Evolutionary conservation across 2,329 filamentous ascomycete genomes (phyloP).

Genomic region (Helotiales sp.): DNA sequence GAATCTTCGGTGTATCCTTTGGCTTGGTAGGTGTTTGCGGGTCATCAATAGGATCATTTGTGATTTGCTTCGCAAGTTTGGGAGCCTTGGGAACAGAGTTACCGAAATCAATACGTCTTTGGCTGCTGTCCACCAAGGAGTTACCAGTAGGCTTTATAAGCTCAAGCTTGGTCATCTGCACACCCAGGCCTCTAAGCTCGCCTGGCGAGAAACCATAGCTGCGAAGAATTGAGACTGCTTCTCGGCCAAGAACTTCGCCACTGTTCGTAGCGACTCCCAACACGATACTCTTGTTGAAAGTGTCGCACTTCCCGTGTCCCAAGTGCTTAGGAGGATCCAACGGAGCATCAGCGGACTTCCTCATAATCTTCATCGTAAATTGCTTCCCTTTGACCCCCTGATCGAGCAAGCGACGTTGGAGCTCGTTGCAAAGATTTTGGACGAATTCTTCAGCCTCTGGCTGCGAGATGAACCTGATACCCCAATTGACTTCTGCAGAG

Average conservation of each 20-base stretch:
- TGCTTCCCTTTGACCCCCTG: conserved; percentile 86
- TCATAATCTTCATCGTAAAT: conserved; percentile 94
- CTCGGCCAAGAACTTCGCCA: conserved; percentile 69
- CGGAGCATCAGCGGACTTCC: conserved; percentile 80
- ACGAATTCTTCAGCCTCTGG: conserved; percentile 94
- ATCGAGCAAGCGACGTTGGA: conserved; percentile 76
- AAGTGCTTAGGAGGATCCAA: conserved; percentile 90
- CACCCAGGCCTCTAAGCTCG: conserved; percentile 86
- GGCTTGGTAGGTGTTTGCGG: conserved; percentile 40
- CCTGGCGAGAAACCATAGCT: conserved; percentile 84
- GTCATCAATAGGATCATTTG: conserved; percentile 51
- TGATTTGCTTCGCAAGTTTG: conserved; percentile 40
- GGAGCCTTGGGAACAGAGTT: conserved; percentile 40
- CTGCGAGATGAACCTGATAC: conserved; percentile 89
- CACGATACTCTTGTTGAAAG: conserved; percentile 81
- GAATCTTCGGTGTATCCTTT: conserved; percentile 29
- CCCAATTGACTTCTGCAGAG: conserved; percentile 97
- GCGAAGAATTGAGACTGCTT: conserved; percentile 81
- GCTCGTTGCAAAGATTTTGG: conserved; percentile 77
- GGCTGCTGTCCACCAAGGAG: conserved; percentile 68
- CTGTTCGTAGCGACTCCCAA: conserved; percentile 85
- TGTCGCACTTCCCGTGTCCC: conserved; percentile 93
- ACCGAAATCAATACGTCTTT: conserved; percentile 76
- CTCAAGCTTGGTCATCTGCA: conserved; percentile 93
- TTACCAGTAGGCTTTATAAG: conserved; percentile 62